A percentile compares a stretch with the other conserved stretches of the same genome.
phyloP scores from a whole-genome alignment of 2,329 filamentous ascomycete species.

The Tothia fuscella region DNA sequence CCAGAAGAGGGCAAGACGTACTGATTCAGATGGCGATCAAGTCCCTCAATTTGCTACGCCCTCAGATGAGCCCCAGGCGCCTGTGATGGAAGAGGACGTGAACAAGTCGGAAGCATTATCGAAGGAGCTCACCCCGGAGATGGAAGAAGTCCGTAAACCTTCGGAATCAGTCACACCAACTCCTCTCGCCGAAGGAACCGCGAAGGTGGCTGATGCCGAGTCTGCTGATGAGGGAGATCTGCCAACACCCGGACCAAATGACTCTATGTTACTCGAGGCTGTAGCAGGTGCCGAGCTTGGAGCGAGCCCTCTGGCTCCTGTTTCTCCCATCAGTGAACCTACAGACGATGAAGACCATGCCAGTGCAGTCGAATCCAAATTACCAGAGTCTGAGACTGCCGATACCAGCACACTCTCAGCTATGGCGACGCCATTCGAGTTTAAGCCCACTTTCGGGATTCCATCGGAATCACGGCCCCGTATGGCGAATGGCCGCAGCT shows the following conservation, averaged over 20 bases:
- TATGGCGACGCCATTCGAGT: constrained; percentile 56
- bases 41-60: constrained; percentile 60
- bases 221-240: not conserved
- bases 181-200: not conserved
- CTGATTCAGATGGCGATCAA: constrained; percentile 54
- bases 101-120: not conserved
- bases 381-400: not conserved
- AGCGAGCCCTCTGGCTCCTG: constrained; percentile 3
- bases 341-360: not conserved
- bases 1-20: constrained; percentile 61
- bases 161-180: not conserved
- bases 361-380: not conserved
- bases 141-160: not conserved
- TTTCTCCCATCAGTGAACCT: not conserved
- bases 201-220: not conserved
- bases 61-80: constrained; percentile 19
- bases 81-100: not conserved
- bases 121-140: not conserved
- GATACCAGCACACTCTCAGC: constrained; percentile 50
- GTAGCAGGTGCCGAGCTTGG: not conserved
- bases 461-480: constrained; percentile 26
- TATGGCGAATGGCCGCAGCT: constrained; percentile 19
- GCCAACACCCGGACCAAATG: not conserved
- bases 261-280: not conserved
- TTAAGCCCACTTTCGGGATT: constrained; percentile 25